Base-by-base conservation (phyloP, 768 basidiomycete genomes). In the Suillus discolor region DNA sequence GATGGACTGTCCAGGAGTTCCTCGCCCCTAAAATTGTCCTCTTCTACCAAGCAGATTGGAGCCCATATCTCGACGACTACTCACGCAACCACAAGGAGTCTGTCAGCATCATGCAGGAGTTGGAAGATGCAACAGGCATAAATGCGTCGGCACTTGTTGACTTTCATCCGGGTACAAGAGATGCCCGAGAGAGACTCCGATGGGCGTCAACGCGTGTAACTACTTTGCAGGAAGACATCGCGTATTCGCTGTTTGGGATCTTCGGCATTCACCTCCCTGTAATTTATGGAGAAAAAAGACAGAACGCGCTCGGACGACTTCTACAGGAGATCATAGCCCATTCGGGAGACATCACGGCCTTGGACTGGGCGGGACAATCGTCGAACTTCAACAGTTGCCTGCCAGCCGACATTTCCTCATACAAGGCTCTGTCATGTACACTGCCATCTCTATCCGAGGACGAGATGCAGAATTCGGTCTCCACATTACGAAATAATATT, bases 91-190 rank as follows among this genome's bases (percentile, higher is more conserved):
- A 45, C 45, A 45, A 45, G 20, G 4, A 45, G 4, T 45, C 45
- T 11, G 20, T 45, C 20, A 2, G 0, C 6, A 45, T 45, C n/a
- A 45, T 6, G n/a, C 1, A 5, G 11, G 45, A 45, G n/a, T 12
- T 45, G 45, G n/a, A 45, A 2, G 4, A 1, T n/a, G 4, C 45
- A 2, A 45, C 45, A 2, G 45, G 45, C 45, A 45, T 45, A n/a
- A 12, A n/a, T n/a, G 11, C 11, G 2, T 2, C 2, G 4, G n/a
- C 45, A 4, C 45, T 45, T 0, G 5, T n/a, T 2, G 4, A 0
- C n/a, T 45, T 45, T 11, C n/a, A 2, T 0, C 45, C 45, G 2
- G 45, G 45, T 2, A n/a, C 0, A 0, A 5, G 11, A 45, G 20
- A 11, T n/a, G 45, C n/a, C 4, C 45, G n/a, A n/a, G 45, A n/a